These are phyloP conservation scores for Phytophthora constricta DNA, from an alignment of 352 stramenopile genomes.

Conservation along the genomic window DNA sequence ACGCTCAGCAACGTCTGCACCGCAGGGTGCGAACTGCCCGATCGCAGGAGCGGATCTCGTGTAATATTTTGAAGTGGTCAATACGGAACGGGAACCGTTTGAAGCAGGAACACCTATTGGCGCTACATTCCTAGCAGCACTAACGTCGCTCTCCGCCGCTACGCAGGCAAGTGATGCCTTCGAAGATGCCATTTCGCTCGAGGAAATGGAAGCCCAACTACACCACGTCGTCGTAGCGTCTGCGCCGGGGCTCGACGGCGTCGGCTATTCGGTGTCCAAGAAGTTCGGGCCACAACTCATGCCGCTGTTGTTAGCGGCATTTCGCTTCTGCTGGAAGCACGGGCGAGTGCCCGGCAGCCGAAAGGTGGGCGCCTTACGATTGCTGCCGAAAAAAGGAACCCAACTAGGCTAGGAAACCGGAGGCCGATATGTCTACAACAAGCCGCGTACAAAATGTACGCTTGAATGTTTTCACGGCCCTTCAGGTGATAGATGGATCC, in stretches of 20 bases:
- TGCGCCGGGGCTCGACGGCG: constrained; percentile 26
- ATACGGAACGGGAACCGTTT: not conserved
- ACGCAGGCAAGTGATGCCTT: not conserved
- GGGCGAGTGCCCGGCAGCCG: constrained; percentile 18
- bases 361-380: constrained; percentile 23
- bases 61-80: not conserved
- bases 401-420: constrained; percentile 22
- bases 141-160: not conserved
- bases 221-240: not conserved
- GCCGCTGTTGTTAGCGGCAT: constrained; percentile 11
- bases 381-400: constrained; percentile 39
- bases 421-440: constrained; percentile 43
- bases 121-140: not conserved
- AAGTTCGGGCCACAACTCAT: constrained; percentile 17
- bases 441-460: constrained; percentile 45
- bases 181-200: not conserved
- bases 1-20: too few species aligned
- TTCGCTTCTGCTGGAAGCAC: constrained; percentile 26
- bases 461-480: constrained; percentile 16
- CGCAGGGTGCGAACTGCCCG: constrained; percentile 10
- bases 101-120: not conserved
- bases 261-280: constrained; percentile 30
- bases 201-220: constrained; percentile 38
- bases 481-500: constrained; percentile 23
- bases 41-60: not conserved